Conservation (phyloP, 768 basidiomycete genomes). For the Termitomyces sp. region DNA sequence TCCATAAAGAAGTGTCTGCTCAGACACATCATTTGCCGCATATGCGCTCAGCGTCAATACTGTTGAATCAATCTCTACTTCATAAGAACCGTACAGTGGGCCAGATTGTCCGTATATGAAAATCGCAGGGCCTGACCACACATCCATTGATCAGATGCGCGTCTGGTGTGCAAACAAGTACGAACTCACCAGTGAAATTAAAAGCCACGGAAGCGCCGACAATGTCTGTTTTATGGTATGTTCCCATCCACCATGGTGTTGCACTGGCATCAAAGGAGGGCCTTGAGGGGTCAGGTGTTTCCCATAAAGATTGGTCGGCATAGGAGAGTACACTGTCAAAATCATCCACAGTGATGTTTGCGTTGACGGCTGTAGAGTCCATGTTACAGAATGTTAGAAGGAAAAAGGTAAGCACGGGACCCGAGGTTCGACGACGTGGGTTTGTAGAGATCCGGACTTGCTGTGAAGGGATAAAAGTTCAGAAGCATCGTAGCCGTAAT, state of each 20-base stretch:
- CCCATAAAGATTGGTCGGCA: conserved; percentile 36
- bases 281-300: conserved; percentile 45
- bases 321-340: conserved; percentile 44
- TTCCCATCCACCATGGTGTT: conserved; percentile 41
- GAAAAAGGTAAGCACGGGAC: not conserved
- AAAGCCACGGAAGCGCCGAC: conserved; percentile 33
- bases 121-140: conserved; percentile 35
- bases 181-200: conserved; percentile 39
- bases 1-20: conserved; percentile 31
- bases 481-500: not conserved
- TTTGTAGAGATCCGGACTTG: not conserved
- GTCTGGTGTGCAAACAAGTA: not conserved
- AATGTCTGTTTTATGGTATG: conserved; percentile 39
- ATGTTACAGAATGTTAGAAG: conserved; percentile 18
- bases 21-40: conserved; percentile 27
- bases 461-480: not conserved
- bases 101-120: conserved; percentile 42
- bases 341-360: conserved; percentile 45
- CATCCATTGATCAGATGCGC: not conserved
- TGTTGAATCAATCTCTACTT: conserved; percentile 34
- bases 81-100: conserved; percentile 40
- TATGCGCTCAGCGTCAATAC: conserved; percentile 30
- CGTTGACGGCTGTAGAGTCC: conserved; percentile 41
- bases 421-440: not conserved
- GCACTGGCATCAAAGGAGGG: conserved; percentile 29